Evolutionary conservation across 129 eudicot species (phyloP), one percentile per base, ranked within the genome.

Genomic region (Artemisia tridentata): DNA sequence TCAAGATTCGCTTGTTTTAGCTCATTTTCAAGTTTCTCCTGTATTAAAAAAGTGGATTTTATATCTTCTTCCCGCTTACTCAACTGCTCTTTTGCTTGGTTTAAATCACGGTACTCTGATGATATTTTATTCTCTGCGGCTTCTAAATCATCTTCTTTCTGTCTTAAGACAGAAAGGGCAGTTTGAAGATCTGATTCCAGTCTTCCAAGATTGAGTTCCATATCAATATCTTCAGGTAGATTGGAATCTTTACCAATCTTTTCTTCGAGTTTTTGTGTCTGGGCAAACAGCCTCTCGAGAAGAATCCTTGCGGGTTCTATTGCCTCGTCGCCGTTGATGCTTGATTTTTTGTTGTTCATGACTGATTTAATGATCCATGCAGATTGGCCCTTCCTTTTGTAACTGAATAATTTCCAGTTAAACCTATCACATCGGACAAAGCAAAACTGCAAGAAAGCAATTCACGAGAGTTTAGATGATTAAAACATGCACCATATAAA

Each of bases 121-220:
- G 68, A 47, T 23, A 92, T 65, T 73, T 78, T 80, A 21, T 58
- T 82, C 77, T 89, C 90, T 19, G 92, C 92, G 45, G 81, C 92
- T 75, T 84, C 84, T 18, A 87, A 79, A 69, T 85, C 84, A 65
- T 89, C 92, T 82, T 87, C 92, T 54, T 84, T 89, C 76, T 75
- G 87, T 65, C 77, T 89, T 75, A 93, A 80, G 50, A 85, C 90
- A 10, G 69, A 63, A 61, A 90, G 71, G 55, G 90, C 97, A 63
- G 83, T 83, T 72, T 87, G 90, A 80, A 93, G 89, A 79, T 85
- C 96, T 21, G 86, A 79, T 72, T 93, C 96, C 56, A 93, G 82
- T 20, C 8, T 78, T 56, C 74, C 88, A 61, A 92, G 90, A 78
- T 82, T 70, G 20, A 78, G 17, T 15, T 79, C 93, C 23, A 74